Conservation (phyloP, 768 basidiomycete species). For the Leccinum variicolor region DNA sequence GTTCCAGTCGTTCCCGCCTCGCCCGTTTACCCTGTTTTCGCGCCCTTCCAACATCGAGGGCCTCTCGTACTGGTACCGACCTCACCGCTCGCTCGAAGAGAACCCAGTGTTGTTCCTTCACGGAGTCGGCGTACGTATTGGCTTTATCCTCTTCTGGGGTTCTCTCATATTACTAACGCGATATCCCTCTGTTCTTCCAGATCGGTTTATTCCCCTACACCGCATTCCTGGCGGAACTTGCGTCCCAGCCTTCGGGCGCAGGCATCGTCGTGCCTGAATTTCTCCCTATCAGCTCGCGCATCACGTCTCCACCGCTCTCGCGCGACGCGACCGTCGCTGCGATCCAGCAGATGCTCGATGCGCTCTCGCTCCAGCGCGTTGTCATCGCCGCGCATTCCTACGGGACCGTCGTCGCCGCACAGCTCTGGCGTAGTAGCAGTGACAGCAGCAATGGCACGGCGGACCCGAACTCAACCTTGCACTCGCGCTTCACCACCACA, state of each 20-base stretch:
- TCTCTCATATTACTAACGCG: not conserved
- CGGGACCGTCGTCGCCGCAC: constrained; percentile 55
- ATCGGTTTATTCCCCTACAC: constrained; percentile 62
- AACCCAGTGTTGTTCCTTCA: constrained; percentile 62
- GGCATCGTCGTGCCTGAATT: constrained; percentile 61
- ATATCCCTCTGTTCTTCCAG: constrained; percentile 28
- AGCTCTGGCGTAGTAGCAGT: constrained; percentile 43
- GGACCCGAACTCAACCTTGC: not conserved
- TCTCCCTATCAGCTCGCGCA: constrained; percentile 58
- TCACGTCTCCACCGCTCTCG: constrained; percentile 49
- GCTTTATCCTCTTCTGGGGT: not conserved
- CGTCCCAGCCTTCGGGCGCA: constrained; percentile 42
- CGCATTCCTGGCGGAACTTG: constrained; percentile 47
- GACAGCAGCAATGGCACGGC: not conserved
- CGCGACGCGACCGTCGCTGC: constrained; percentile 40
- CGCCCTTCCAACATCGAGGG: constrained; percentile 31
- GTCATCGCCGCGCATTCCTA: constrained; percentile 59
- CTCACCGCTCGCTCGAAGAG: constrained; percentile 45
- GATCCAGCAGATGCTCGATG: constrained; percentile 43
- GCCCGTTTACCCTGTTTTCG: constrained; percentile 46
- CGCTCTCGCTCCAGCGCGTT: constrained; percentile 36
- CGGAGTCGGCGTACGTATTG: constrained; percentile 55
- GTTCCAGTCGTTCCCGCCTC: constrained; percentile 50
- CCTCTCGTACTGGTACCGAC: constrained; percentile 47
- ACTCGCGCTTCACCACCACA: constrained; percentile 22